These are phyloP conservation scores for Hypericum perforatum DNA, from an alignment of 345 rosid species.

Conservation along the genomic window DNA sequence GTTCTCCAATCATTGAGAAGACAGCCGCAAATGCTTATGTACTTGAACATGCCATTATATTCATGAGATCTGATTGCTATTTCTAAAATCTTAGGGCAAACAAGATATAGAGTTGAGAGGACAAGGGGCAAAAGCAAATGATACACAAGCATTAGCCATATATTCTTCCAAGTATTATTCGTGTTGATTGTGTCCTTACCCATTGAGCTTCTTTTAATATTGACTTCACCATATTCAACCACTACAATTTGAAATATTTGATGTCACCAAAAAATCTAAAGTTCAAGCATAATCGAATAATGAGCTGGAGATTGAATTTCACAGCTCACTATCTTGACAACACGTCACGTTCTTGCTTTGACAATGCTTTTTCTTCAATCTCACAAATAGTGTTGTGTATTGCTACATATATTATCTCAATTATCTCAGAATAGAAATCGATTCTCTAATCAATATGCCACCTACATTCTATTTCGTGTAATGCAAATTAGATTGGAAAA, in stretches of 20 bases:
- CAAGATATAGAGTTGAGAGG: conserved; percentile 59
- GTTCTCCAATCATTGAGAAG: conserved; percentile 67
- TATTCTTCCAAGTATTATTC: conserved; percentile 48
- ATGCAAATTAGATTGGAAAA: conserved; percentile 1
- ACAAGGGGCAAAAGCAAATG: conserved; percentile 81
- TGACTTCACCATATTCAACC: conserved; percentile 68
- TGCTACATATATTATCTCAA: conserved; percentile 65
- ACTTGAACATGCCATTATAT: conserved; percentile 32
- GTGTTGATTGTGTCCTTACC: conserved; percentile 39
- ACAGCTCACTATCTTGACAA: conserved; percentile 42
- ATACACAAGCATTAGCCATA: conserved; percentile 53
- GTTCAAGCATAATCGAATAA: no score
- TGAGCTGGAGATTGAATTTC: neutral
- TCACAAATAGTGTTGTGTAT: conserved; percentile 54
- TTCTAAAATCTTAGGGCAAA: conserved; percentile 57
- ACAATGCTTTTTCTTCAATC: conserved; percentile 50
- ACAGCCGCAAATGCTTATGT: neutral
- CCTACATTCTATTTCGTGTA: conserved; percentile 25
- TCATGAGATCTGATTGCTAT: conserved; percentile 30
- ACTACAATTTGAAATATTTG: conserved; percentile 34
- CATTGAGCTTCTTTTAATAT: conserved; percentile 58
- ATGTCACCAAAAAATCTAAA: no score
- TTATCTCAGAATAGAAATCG: conserved; percentile 55
- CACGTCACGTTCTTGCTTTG: conserved; percentile 52
- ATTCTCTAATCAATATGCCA: conserved; percentile 41